These are phyloP conservation scores for Hordeum marinum DNA, from an alignment of 176 grass and related monocot species.

Conservation along the genomic window DNA sequence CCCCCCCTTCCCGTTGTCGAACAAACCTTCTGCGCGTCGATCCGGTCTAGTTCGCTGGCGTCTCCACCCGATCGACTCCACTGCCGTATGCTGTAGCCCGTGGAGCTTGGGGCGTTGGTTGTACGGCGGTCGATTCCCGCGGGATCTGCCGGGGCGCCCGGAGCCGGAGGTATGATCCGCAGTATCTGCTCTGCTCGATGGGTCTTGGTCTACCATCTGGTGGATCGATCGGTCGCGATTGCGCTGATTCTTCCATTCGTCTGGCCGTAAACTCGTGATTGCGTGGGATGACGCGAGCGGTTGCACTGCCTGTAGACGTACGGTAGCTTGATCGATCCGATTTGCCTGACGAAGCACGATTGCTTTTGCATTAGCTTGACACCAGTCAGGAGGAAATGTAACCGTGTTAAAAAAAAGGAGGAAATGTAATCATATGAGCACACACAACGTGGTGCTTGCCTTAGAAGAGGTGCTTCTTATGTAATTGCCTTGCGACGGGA, in stretches of 20 bases:
- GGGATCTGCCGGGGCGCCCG: conserved; percentile 4
- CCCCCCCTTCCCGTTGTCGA: not conserved
- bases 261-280: not conserved
- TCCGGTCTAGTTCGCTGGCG: not conserved
- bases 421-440: not conserved
- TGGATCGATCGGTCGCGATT: not conserved
- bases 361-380: not conserved
- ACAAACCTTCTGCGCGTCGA: not conserved
- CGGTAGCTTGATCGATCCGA: not conserved
- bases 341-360: not conserved
- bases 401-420: no score
- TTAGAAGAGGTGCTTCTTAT: not conserved
- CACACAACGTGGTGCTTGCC: not conserved
- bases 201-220: not conserved
- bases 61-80: not conserved
- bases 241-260: not conserved
- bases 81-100: conserved; percentile 1
- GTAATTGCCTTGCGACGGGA: no score
- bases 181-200: not conserved
- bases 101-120: not conserved
- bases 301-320: not conserved
- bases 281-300: not conserved
- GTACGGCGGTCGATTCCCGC: not conserved
- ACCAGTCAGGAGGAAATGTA: not conserved
- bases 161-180: not conserved